These are phyloP conservation scores for Tubosaeta sp. DNA, from an alignment of 768 basidiomycete genomes.

Conservation along the genomic window DNA sequence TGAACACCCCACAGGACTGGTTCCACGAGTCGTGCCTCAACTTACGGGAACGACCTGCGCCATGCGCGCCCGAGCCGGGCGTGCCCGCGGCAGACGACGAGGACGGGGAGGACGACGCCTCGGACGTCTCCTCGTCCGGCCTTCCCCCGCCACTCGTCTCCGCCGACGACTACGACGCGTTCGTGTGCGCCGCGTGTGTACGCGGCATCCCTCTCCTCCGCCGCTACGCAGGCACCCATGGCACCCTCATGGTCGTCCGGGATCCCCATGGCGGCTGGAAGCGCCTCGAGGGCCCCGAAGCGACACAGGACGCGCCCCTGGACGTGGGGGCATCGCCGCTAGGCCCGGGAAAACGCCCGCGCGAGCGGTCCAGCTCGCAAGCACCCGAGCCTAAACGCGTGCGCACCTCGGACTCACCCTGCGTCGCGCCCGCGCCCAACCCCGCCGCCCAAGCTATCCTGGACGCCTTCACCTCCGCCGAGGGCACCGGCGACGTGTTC, in stretches of 20 bases:
- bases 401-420: constrained; percentile 32
- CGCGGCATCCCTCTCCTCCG: constrained; percentile 46
- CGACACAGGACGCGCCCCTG: no score
- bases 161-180: constrained; percentile 67
- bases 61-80: constrained; percentile 38
- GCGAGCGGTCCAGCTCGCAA: constrained; percentile 19
- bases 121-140: constrained; percentile 59
- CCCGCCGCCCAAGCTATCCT: constrained; percentile 44
- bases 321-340: no score
- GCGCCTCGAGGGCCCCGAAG: constrained; percentile 32
- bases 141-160: constrained; percentile 67
- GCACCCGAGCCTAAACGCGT: constrained; percentile 40
- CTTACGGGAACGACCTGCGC: constrained; percentile 60
- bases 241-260: constrained; percentile 64
- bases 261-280: constrained; percentile 34
- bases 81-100: no score
- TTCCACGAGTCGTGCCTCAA: constrained; percentile 88
- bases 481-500: constrained; percentile 69
- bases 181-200: constrained; percentile 74
- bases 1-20: constrained; percentile 60
- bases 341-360: constrained; percentile 41
- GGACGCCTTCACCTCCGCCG: background rate
- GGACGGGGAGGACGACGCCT: background rate
- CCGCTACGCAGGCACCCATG: constrained; percentile 64
- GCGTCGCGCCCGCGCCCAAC: constrained; percentile 53